Evolutionary conservation across 192 early-diverging fungal genomes (phyloP).

Genomic region (Entomortierella beljakovae): DNA sequence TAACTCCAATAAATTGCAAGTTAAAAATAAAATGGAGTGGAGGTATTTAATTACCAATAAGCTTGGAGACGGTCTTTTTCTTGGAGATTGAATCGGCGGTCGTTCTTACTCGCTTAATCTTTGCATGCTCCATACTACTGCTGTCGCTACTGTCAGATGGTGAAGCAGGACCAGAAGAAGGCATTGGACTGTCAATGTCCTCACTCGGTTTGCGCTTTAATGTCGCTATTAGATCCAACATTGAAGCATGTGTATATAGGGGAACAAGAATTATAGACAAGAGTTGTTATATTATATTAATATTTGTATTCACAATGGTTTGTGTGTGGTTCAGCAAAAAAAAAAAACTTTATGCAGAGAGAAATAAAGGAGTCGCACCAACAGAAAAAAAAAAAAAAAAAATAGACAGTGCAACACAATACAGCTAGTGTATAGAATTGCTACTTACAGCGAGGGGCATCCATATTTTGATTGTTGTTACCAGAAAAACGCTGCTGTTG

Average conservation of each 20-base stretch:
- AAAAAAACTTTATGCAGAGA: background rate
- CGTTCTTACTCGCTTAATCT: constrained; percentile 48
- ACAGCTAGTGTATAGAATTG: constrained; percentile 2
- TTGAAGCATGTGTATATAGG: background rate
- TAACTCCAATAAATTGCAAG: background rate
- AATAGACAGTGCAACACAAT: no score
- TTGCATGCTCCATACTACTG: constrained; percentile 28
- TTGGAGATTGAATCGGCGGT: constrained; percentile 29
- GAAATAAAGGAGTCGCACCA: background rate
- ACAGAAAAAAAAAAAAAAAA: constrained; percentile 4
- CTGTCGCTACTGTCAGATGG: constrained; percentile 32
- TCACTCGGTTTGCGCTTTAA: constrained; percentile 42
- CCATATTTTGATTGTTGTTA: constrained; percentile 7
- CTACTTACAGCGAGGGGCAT: constrained; percentile 48
- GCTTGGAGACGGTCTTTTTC: constrained; percentile 44
- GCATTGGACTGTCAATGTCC: constrained; percentile 52
- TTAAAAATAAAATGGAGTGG: constrained; percentile 1
- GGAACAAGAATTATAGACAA: background rate
- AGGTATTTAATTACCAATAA: constrained; percentile 45
- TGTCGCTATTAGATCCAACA: constrained; percentile 20
- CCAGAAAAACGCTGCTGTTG: constrained; percentile 2
- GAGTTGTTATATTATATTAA: no score
- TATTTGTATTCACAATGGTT: background rate
- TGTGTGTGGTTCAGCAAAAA: background rate
- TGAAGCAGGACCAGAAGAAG: constrained; percentile 46